A percentile compares a stretch with the other conserved stretches of the same genome.
Evolutionary conservation across 495 filamentous ascomycete species (phyloP).

Genomic region (Penicillium ucsense): DNA sequence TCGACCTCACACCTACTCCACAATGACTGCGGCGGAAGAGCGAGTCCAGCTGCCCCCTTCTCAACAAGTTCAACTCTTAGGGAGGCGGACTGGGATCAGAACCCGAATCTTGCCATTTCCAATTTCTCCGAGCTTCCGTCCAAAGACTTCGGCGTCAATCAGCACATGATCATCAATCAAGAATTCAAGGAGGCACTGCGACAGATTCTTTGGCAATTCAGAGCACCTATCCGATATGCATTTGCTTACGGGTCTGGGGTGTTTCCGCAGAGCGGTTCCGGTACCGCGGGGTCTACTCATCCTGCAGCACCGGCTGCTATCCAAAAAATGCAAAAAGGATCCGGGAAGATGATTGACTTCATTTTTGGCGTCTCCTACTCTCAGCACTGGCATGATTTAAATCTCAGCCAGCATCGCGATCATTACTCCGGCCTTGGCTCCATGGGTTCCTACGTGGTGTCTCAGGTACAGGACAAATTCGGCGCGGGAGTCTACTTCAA

Average conservation of each 20-base stretch:
- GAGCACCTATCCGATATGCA: conserved; percentile 86
- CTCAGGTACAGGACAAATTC: conserved; percentile 72
- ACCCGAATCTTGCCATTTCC: conserved; percentile 63
- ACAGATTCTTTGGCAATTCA: conserved; percentile 84
- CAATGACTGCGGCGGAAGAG: conserved; percentile 5
- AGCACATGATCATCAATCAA: conserved; percentile 86
- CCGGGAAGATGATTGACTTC: conserved; percentile 95
- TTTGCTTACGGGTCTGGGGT: conserved; percentile 97
- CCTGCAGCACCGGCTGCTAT: conserved; percentile 69
- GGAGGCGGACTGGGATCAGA: conserved; percentile 64
- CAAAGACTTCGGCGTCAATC: conserved; percentile 84
- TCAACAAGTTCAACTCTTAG: conserved; percentile 26
- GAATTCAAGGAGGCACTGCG: conserved; percentile 88
- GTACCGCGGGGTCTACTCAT: conserved; percentile 46
- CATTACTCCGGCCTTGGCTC: conserved; percentile 87
- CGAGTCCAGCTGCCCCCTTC: conserved; percentile 23
- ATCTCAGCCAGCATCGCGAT: conserved; percentile 76
- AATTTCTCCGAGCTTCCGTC: conserved; percentile 82
- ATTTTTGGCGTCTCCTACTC: conserved; percentile 93
- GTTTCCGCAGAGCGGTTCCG: conserved; percentile 64
- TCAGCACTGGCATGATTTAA: conserved; percentile 94
- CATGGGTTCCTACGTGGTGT: conserved; percentile 74
- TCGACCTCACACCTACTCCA: conserved; percentile 8
- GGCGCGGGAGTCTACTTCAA: conserved; percentile 98
- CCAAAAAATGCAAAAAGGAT: conserved; percentile 69